Percentiles rank a stretch among this genome's conserved stretches.
These are phyloP conservation scores for Backusella psychrophila DNA, from an alignment of 192 early-diverging fungal genomes.

Conservation along the genomic window DNA sequence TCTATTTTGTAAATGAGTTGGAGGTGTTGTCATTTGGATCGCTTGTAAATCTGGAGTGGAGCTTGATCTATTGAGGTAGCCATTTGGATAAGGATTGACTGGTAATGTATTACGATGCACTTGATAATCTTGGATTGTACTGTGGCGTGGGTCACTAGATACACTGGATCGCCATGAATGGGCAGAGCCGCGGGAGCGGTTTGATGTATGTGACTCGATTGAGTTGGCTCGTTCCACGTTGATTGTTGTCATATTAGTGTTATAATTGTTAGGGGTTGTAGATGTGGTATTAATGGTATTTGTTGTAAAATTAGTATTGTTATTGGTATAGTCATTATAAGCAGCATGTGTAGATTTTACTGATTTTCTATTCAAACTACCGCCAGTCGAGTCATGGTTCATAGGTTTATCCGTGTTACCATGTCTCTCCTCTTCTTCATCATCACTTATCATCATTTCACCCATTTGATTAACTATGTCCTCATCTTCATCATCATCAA, in stretches of 20 bases:
- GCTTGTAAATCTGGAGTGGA: not conserved
- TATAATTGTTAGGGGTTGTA: not conserved
- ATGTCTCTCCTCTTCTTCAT: not conserved
- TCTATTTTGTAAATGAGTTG: not conserved
- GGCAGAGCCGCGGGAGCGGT: not conserved
- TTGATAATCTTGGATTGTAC: not conserved
- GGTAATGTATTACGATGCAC: not conserved
- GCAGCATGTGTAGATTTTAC: not conserved
- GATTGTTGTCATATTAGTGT: not conserved
- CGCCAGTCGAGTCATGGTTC: not conserved
- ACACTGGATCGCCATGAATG: not conserved
- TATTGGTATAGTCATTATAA: not conserved
- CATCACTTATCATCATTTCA: not conserved
- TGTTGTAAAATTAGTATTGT: not conserved
- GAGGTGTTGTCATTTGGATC: not conserved
- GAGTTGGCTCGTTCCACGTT: not conserved
- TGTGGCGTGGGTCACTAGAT: not conserved
- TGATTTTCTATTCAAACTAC: not conserved
- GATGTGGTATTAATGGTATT: not conserved
- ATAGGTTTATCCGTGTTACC: not conserved
- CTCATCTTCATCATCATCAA: constrained; percentile 41
- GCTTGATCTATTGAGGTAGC: not conserved
- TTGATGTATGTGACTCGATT: not conserved
- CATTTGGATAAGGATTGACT: not conserved
- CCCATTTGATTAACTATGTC: not conserved